Conservation (phyloP, 495 filamentous ascomycete species). For the Aspergillus cristatus region DNA sequence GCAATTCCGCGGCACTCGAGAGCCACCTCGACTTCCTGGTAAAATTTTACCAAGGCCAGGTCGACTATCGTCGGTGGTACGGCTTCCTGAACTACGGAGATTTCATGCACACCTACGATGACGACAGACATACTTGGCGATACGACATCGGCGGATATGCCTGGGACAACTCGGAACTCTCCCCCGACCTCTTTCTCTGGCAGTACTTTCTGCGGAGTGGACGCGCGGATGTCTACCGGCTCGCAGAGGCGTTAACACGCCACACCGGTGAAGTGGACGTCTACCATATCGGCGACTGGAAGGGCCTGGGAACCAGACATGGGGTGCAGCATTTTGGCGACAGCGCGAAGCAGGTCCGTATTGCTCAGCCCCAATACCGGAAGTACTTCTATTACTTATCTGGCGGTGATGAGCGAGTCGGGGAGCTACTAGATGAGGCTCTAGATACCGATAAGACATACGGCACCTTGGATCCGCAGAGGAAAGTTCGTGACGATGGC, state of each 20-base stretch:
- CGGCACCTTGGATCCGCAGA: conserved; percentile 32
- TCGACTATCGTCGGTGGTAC: conserved; percentile 38
- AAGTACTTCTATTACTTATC: conserved; percentile 38
- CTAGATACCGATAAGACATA: conserved; percentile 34
- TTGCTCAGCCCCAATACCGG: conserved; percentile 23
- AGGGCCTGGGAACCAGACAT: conserved; percentile 42
- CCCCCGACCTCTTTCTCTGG: conserved; percentile 43
- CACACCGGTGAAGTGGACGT: conserved; percentile 44
- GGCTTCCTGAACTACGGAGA: conserved; percentile 46
- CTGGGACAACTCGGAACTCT: conserved; percentile 47
- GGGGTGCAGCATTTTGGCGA: conserved; percentile 43
- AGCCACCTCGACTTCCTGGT: conserved; percentile 34
- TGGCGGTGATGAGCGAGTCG: conserved; percentile 35
- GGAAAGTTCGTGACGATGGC: conserved; percentile 37
- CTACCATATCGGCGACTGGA: conserved; percentile 38
- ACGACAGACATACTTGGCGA: conserved; percentile 39
- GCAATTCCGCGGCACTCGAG: conserved; percentile 21
- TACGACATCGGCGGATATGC: conserved; percentile 45
- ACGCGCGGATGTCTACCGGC: conserved; percentile 33
- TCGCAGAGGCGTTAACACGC: conserved; percentile 39
- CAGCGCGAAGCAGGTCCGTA: conserved; percentile 41
- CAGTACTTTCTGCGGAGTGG: conserved; percentile 41
- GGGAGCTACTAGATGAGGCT: conserved; percentile 31
- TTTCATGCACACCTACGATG: conserved; percentile 43
- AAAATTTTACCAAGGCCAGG: conserved; percentile 35